These are phyloP conservation scores for Aureobasidium sp. DNA, from an alignment of 2,329 filamentous ascomycete genomes.

Conservation along the genomic window DNA sequence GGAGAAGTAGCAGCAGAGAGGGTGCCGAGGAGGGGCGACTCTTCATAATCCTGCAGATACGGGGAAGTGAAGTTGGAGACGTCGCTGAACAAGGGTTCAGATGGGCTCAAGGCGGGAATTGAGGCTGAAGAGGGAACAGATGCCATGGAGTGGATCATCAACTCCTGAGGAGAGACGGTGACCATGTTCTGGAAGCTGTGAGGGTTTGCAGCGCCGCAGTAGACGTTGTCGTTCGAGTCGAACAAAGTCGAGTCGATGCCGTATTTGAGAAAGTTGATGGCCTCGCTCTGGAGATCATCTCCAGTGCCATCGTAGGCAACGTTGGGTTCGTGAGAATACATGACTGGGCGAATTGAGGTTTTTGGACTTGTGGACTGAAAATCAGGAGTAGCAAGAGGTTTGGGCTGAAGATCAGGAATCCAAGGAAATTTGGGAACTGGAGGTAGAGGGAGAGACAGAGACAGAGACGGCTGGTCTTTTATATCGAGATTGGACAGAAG, in stretches of 20 bases:
- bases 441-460: not conserved
- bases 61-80: constrained; percentile 63
- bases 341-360: too few species aligned
- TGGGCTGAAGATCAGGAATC: too few species aligned
- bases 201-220: constrained; percentile 18
- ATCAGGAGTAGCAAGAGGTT: not conserved
- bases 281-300: constrained; percentile 34
- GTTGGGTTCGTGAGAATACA: constrained; percentile 27
- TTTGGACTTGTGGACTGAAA: not conserved
- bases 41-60: too few species aligned
- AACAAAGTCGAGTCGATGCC: constrained; percentile 24
- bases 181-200: not conserved
- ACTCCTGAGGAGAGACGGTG: constrained; percentile 79
- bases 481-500: not conserved
- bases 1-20: constrained; percentile 14
- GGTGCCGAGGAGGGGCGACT: too few species aligned
- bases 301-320: constrained; percentile 42
- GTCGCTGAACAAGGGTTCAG: constrained; percentile 59
- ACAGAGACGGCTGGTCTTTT: not conserved
- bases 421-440: not conserved
- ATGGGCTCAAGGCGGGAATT: constrained; percentile 79
- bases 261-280: constrained; percentile 25
- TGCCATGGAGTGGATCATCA: constrained; percentile 61
- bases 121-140: constrained; percentile 77
- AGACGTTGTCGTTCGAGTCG: constrained; percentile 24